Base-by-base conservation (phyloP, 1,284 basidiomycete genomes). In the Ustilago shanxiensis region DNA sequence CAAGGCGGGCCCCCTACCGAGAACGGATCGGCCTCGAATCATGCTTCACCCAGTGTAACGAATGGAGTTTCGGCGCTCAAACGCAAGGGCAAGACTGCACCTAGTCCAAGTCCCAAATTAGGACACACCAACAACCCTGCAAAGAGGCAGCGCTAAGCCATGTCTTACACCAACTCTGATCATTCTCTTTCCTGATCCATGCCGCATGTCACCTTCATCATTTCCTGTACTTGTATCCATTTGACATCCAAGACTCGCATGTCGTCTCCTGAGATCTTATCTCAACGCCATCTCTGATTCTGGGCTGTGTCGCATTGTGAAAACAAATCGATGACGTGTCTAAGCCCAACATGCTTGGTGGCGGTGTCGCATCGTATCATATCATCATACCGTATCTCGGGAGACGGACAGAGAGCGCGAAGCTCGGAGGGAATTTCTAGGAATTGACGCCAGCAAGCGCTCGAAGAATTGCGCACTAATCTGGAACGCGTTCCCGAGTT, bases 21-120 rank as follows among this genome's bases (percentile, higher is more conserved):
- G 22, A 68, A 65, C 33, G 62, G 66, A 2, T 49, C 37, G n/a
- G 26, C 26, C 7, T 72, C 69, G 7, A 72, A 66, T 28, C 64
- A 72, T n/a, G 69, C 64, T 9, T 75, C 72, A 18, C 73, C 73
- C 2, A 61, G 50, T 44, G 57, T 71, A 13, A 57, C 44, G 29
- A 76, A 71, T 33, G 73, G 73, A 3, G 65, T 60, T 0, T 51
- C 73, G 6, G 61, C 47, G 9, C 49, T 64, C 29, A 77, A 77
- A 49, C 74, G 74, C 3, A 77, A 72, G 56, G 63, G 66, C 51
- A 77, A 77, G 56, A 60, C 56, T 2, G 74, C 74, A 11, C 74
- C 74, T 1, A 77, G 74, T 35, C 74, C 74, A 24, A 77, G 74
- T 47, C 74, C 74, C 26, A 77, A 77, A 53, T 51, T 72, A 26